phyloP scores from a whole-genome alignment of 768 basidiomycete genomes.

The Termitomyces eurrhizus region DNA sequence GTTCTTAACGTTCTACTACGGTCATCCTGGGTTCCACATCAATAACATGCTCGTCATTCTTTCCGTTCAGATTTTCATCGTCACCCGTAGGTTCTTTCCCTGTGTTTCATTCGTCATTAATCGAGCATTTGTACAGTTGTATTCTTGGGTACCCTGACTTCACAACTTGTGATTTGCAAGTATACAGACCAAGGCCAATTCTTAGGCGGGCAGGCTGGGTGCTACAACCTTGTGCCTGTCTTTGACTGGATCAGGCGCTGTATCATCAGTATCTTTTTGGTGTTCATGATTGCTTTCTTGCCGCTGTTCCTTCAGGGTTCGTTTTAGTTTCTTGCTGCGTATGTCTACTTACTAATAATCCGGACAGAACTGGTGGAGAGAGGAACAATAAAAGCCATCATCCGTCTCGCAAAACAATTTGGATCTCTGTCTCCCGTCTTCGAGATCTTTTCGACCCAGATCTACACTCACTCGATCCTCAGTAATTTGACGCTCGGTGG shows the following conservation, averaged over 20 bases:
- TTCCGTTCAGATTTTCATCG: conserved; percentile 92
- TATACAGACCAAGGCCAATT: conserved; percentile 73
- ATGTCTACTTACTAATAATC: conserved; percentile 18
- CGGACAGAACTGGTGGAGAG: conserved; percentile 86
- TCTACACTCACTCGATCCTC: conserved; percentile 95
- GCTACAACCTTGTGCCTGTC: conserved; percentile 92
- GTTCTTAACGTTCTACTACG: conserved; percentile 99
- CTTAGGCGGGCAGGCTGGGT: conserved; percentile 76
- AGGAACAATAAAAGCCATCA: conserved; percentile 86
- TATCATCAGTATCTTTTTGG: conserved; percentile 97
- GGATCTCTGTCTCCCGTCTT: conserved; percentile 91
- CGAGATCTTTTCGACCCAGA: conserved; percentile 97
- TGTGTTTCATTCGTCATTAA: conserved; percentile 1
- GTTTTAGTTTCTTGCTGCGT: conserved; percentile 11
- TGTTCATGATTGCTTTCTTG: conserved; percentile 96
- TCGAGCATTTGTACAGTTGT: conserved; percentile 56
- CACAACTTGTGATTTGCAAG: conserved; percentile 72
- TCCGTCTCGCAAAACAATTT: conserved; percentile 93
- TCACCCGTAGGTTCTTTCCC: conserved; percentile 63
- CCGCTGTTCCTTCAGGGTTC: conserved; percentile 93
- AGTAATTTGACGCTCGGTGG: conserved; percentile 98
- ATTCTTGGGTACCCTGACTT: conserved; percentile 90
- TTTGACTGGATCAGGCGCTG: conserved; percentile 95
- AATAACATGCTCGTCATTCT: conserved; percentile 99
- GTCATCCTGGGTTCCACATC: conserved; percentile 99